phyloP scores from a whole-genome alignment of 495 filamentous ascomycete species.

The Trichoderma asperelloides region DNA sequence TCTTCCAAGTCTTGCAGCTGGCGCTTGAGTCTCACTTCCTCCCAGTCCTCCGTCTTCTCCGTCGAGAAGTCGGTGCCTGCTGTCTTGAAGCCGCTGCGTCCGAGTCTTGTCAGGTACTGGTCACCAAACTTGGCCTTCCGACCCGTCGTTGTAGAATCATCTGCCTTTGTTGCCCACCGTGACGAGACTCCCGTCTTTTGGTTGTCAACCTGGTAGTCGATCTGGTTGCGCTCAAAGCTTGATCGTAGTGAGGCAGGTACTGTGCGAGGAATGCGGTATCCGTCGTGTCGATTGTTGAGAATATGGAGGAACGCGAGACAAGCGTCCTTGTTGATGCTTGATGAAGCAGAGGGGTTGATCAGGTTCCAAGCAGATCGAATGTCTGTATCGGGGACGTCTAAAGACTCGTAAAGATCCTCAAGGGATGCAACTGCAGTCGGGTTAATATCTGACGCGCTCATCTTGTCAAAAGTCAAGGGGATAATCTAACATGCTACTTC shows the following conservation, averaged over 20 bases:
- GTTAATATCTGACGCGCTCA: neutral
- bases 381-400: constrained; percentile 94
- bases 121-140: constrained; percentile 95
- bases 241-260: constrained; percentile 85
- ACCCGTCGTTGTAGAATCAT: constrained; percentile 69
- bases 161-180: constrained; percentile 58
- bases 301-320: constrained; percentile 92
- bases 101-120: constrained; percentile 85
- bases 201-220: constrained; percentile 87
- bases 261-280: constrained; percentile 85
- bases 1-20: constrained; percentile 81
- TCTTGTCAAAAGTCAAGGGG: neutral
- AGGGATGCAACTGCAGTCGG: constrained; percentile 57
- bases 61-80: constrained; percentile 74
- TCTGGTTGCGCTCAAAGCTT: constrained; percentile 86
- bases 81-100: constrained; percentile 65
- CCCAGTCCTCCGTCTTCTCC: constrained; percentile 81
- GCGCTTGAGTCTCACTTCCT: constrained; percentile 89
- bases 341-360: constrained; percentile 73
- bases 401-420: constrained; percentile 74
- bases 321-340: constrained; percentile 87
- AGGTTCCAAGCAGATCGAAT: constrained; percentile 93
- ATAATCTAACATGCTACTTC: constrained; percentile 65
- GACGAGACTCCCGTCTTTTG: constrained; percentile 44
- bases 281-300: constrained; percentile 88